Evolutionary conservation across 768 basidiomycete genomes (phyloP).

Genomic region (Suillus paluster): DNA sequence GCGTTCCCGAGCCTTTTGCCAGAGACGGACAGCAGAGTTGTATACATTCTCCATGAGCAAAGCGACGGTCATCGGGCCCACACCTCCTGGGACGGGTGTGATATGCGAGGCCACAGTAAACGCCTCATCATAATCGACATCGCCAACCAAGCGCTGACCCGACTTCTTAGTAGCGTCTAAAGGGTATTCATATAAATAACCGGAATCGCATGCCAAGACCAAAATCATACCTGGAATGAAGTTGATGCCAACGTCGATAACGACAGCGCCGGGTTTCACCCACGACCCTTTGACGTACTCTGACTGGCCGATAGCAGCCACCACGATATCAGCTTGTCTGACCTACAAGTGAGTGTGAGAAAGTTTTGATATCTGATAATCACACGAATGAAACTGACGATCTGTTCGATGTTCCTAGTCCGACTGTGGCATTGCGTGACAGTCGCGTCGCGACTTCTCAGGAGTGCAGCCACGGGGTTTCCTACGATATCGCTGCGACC

Average conservation of each 20-base stretch:
- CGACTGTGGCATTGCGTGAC: slow-evolving; percentile 97
- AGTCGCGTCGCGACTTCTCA: slow-evolving; percentile 90
- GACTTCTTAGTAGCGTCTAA: slow-evolving; percentile 90
- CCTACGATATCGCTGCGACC: slow-evolving; percentile 99
- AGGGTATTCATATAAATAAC: not conserved
- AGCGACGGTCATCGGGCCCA: slow-evolving; percentile 99
- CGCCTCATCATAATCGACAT: slow-evolving; percentile 88
- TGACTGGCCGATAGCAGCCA: slow-evolving; percentile 96
- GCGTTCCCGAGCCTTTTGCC: slow-evolving; percentile 66
- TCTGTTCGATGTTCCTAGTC: slow-evolving; percentile 77
- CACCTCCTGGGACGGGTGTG: slow-evolving; percentile 98
- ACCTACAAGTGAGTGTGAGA: slow-evolving; percentile 51
- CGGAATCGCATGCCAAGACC: not conserved
- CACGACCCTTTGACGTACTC: slow-evolving; percentile 91
- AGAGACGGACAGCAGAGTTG: slow-evolving; percentile 79
- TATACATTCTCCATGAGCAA: slow-evolving; percentile 96
- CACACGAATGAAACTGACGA: slow-evolving; percentile 54
- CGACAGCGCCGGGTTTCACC: slow-evolving; percentile 93
- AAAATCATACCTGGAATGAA: slow-evolving; percentile 75
- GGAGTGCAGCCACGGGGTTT: slow-evolving; percentile 89
- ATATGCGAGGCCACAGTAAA: slow-evolving; percentile 81
- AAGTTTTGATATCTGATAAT: slow-evolving; percentile 12
- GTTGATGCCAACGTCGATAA: slow-evolving; percentile 99
- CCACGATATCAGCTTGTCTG: slow-evolving; percentile 85
- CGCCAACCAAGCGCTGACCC: slow-evolving; percentile 94